These are phyloP conservation scores for Ilyonectria sp. DNA, from an alignment of 2,329 filamentous ascomycete genomes.

Conservation along the genomic window DNA sequence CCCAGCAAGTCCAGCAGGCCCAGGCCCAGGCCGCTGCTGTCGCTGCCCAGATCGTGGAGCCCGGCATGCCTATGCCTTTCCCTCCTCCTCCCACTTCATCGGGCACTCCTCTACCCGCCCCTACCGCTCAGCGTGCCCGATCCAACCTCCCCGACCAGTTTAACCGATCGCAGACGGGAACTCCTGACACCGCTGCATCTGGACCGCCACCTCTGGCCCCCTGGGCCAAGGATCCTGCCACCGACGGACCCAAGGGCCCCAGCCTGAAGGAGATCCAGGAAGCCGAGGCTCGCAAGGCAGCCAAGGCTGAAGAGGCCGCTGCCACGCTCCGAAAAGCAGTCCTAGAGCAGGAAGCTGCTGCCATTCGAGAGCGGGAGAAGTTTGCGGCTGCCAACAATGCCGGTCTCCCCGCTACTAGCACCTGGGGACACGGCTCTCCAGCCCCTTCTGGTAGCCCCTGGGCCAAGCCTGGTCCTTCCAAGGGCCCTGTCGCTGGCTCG, in stretches of 20 bases:
- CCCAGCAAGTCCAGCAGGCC: slow-evolving; percentile 88
- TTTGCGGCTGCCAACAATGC: slow-evolving; percentile 64
- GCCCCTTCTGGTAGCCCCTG: slow-evolving; percentile 76
- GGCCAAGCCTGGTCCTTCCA: slow-evolving; percentile 73
- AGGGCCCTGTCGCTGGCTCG: slow-evolving; percentile 51
- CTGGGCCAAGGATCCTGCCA: slow-evolving; percentile 90
- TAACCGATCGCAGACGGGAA: slow-evolving; percentile 81
- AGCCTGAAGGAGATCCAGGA: slow-evolving; percentile 98
- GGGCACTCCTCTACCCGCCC: slow-evolving; percentile 87
- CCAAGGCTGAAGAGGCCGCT: slow-evolving; percentile 87
- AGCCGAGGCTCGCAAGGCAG: slow-evolving; percentile 92
- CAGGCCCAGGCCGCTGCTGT: slow-evolving; percentile 61
- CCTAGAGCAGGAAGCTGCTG: slow-evolving; percentile 83
- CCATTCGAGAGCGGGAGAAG: slow-evolving; percentile 73
- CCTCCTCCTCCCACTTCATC: slow-evolving; percentile 76
- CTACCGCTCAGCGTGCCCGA: slow-evolving; percentile 86
- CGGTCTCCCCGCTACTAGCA: slow-evolving; percentile 87
- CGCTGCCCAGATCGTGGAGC: slow-evolving; percentile 64
- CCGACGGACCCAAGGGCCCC: slow-evolving; percentile 82
- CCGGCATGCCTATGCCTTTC: slow-evolving; percentile 82
- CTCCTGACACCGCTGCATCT: slow-evolving; percentile 71
- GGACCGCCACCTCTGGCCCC: slow-evolving; percentile 85
- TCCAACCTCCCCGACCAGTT: slow-evolving; percentile 87
- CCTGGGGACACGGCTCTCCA: slow-evolving; percentile 88
- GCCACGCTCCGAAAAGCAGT: slow-evolving; percentile 82